Evolutionary conservation across 306 rosid species (phyloP).

Genomic region (Pachyrhizus erosus): DNA sequence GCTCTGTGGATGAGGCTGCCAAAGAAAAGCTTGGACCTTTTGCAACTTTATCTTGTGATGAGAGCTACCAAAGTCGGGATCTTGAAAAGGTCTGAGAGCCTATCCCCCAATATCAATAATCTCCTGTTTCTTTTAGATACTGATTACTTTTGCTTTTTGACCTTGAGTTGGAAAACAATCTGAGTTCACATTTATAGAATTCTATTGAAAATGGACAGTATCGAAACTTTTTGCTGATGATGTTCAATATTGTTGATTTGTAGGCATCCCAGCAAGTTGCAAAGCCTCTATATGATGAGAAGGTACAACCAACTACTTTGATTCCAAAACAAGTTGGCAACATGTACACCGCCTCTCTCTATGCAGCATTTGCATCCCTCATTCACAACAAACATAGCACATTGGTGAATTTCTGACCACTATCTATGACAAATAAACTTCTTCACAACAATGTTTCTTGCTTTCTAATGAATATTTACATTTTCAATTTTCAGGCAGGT

Average conservation of each 20-base stretch:
- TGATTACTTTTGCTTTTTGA: neutral
- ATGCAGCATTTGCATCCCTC: conserved; percentile 95
- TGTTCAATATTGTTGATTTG: conserved; percentile 38
- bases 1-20: conserved; percentile 75
- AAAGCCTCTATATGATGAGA: conserved; percentile 77
- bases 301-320: conserved; percentile 93
- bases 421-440: conserved; percentile 15
- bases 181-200: neutral
- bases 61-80: conserved; percentile 95
- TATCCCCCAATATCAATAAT: conserved; percentile 26
- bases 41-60: conserved; percentile 70
- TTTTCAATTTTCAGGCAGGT: conserved; percentile 65
- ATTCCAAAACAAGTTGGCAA: conserved; percentile 97
- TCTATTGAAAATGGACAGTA: neutral
- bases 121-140: neutral
- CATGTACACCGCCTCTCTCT: conserved; percentile 99
- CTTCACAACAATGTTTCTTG: neutral
- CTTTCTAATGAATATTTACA: conserved; percentile 41
- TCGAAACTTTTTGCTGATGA: conserved; percentile 36
- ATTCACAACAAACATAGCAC: conserved; percentile 75
- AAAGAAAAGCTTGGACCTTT: conserved; percentile 86
- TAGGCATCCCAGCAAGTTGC: conserved; percentile 93
- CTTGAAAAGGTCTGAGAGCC: conserved; percentile 83
- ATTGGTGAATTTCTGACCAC: conserved; percentile 65
- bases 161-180: neutral